Percentiles rank a stretch among this genome's conserved stretches.
Conservation (phyloP, 1,284 basidiomycete genomes). For the Irpex sp. region DNA sequence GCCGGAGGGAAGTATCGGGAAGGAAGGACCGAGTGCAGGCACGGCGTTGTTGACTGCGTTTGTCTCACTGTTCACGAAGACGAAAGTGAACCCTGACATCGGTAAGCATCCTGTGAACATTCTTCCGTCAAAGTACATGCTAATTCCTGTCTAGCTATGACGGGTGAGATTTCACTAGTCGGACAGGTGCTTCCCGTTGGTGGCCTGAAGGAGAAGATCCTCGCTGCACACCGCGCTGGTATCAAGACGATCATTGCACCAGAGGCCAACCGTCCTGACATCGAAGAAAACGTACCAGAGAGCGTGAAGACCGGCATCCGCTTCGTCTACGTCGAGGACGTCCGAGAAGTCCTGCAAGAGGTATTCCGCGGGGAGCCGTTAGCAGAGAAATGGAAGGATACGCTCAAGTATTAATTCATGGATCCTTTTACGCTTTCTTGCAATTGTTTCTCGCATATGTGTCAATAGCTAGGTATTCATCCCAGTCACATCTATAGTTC, state of each 20-base stretch:
- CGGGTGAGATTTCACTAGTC: conserved; percentile 90
- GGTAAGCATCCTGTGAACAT: conserved; percentile 47
- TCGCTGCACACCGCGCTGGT: conserved; percentile 90
- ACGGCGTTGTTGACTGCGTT: conserved; percentile 91
- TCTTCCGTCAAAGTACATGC: background rate
- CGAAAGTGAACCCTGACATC: conserved; percentile 79
- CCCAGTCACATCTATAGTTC: conserved; percentile 3
- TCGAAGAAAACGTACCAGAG: conserved; percentile 93
- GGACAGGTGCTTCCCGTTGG: conserved; percentile 93
- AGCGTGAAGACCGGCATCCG: conserved; percentile 92
- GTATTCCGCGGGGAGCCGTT: conserved; percentile 69
- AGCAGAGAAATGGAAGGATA: conserved; percentile 68
- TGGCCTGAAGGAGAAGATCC: conserved; percentile 93
- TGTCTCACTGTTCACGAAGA: conserved; percentile 87
- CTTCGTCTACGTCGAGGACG: conserved; percentile 92
- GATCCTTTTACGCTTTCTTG: background rate
- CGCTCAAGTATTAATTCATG: conserved; percentile 23
- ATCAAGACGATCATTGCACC: conserved; percentile 91
- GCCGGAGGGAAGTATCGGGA: conserved; percentile 96
- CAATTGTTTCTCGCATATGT: background rate
- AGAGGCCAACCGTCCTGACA: conserved; percentile 83
- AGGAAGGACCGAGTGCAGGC: conserved; percentile 96
- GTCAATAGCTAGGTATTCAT: conserved; percentile 6
- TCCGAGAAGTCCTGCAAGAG: conserved; percentile 82
- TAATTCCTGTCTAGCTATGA: conserved; percentile 67